Evolutionary conservation across 768 basidiomycete species (phyloP).

Genomic region (Podaxis sp.): DNA sequence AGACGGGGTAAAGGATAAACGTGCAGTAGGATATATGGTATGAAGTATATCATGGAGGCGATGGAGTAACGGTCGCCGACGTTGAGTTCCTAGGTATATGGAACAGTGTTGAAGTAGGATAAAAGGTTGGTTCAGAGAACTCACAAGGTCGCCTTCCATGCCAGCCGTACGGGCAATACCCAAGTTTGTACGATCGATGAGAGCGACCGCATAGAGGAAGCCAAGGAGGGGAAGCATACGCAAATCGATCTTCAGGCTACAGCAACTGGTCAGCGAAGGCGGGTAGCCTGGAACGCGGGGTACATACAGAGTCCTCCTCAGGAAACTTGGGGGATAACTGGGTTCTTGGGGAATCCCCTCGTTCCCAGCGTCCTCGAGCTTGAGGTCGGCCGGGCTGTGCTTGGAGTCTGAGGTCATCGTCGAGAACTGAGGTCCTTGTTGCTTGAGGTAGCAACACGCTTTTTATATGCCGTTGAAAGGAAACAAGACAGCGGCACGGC

Average conservation of each 20-base stretch:
- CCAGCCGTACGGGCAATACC: constrained; percentile 31
- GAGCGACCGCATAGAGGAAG: constrained; percentile 29
- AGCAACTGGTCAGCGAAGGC: neutral
- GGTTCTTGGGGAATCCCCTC: neutral
- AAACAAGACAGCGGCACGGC: neutral
- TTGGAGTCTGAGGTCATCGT: constrained; percentile 20
- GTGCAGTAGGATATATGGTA: constrained; percentile 32
- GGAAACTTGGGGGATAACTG: constrained; percentile 17
- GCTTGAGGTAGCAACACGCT: neutral
- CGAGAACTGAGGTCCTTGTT: neutral
- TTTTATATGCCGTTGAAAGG: neutral
- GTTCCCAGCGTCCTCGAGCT: constrained; percentile 18
- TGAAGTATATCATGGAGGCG: constrained; percentile 29
- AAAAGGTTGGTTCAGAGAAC: constrained; percentile 1
- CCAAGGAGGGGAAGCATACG: constrained; percentile 31
- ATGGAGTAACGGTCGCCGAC: constrained; percentile 30
- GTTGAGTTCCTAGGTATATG: constrained; percentile 19
- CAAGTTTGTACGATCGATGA: constrained; percentile 34
- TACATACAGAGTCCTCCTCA: constrained; percentile 19
- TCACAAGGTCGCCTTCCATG: constrained; percentile 30
- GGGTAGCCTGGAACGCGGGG: neutral
- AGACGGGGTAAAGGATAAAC: neutral
- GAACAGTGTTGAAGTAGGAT: neutral
- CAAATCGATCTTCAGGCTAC: constrained; percentile 28
- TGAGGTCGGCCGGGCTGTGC: constrained; percentile 17